A percentile compares a stretch with the other conserved stretches of the same genome.
Conservation (phyloP, 179 eudicot species). For the Beta macrorhiza region DNA sequence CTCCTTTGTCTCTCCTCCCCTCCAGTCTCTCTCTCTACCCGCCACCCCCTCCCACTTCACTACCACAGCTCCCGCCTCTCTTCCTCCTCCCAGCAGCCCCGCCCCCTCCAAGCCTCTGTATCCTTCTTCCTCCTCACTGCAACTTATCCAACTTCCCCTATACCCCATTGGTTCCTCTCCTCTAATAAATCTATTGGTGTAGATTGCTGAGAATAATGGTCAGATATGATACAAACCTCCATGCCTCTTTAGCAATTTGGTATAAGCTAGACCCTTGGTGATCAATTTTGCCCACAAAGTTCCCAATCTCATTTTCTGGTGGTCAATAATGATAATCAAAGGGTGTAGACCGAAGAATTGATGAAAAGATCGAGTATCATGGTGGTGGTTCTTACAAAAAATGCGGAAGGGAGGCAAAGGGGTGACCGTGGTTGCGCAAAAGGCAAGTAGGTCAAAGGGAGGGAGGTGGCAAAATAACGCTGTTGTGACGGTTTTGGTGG, state of each 20-base stretch:
- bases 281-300: neutral
- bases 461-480: neutral
- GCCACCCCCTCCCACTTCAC: neutral
- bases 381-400: neutral
- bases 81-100: neutral
- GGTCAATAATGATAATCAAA: neutral
- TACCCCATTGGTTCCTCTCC: neutral
- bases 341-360: neutral
- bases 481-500: neutral
- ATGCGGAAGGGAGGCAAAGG: neutral
- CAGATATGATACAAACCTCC: neutral
- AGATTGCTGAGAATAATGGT: too few relatives aligned
- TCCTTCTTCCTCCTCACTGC: neutral
- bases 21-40: neutral
- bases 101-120: neutral
- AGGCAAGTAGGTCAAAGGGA: neutral
- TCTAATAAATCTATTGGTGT: neutral
- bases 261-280: neutral
- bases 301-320: neutral
- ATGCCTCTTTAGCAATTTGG: neutral
- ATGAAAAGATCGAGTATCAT: neutral
- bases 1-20: neutral
- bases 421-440: neutral
- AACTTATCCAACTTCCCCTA: neutral
- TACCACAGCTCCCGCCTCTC: neutral